Base-by-base conservation (phyloP, 352 stramenopile genomes). In the Peronospora destructor region DNA sequence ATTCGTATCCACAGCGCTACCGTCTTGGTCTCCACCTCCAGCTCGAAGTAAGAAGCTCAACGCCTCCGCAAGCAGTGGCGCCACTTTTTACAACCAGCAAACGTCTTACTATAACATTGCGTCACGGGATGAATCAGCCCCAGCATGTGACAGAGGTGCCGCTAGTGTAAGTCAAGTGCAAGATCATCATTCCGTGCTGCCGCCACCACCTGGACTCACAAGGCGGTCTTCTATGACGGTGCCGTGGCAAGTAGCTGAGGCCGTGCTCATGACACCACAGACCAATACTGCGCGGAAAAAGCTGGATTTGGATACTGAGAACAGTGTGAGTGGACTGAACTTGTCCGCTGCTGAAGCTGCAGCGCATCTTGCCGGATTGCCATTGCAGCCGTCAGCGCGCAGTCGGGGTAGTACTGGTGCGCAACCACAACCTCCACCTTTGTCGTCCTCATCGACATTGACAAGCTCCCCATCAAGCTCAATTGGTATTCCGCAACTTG, bases 221-320 rank as follows among this genome's bases (percentile, higher is more conserved):
- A 76, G 81, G 26, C 72, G 81, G 2, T 78, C 81, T 7, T 91
- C 81, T 2, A 91, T 91, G 81, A 91, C 81, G 3, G 81, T 91
- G 17, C 81, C 81, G 0, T 91, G 81, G 81, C 81, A 91, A 59
- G 81, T 91, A 29, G 81, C 81, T 3, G 81, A 91, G 41, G 72
- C 81, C 12, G 81, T 91, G 21, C 60, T 91, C 7, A 87, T 87
- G 54, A 91, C 81, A 2, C 81, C 81, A 0, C 81, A 91, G 56
- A 89, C 78, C 1, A 74, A 66, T 13, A 70, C 64, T 6, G 73
- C 65, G 12, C 72, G 78, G 3, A 90, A 91, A 53, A 79, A 85
- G 6, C 45, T 73, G 29, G 84, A 85, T 37, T 59, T 68, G 41
- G 78, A 84, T 67, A 50, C 58, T 8, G 53, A 62, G 23, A 61